Conservation (phyloP, 2,329 filamentous ascomycete genomes). For the Cladosporium sp. region DNA sequence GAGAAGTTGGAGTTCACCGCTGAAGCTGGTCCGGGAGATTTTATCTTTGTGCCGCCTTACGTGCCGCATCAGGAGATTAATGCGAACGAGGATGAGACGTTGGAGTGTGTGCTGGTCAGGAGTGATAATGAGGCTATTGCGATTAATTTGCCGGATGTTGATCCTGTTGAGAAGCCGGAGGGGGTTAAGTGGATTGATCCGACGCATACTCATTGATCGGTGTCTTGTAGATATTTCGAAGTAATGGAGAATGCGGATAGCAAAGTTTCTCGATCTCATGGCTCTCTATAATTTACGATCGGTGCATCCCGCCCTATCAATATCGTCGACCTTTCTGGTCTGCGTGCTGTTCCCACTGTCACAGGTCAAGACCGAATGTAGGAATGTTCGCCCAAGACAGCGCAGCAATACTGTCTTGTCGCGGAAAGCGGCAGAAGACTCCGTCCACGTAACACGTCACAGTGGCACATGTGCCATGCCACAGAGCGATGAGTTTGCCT, state of each 20-base stretch:
- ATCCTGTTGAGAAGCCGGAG: slow-evolving; percentile 41
- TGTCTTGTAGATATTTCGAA: neutral
- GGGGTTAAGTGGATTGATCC: slow-evolving; percentile 45
- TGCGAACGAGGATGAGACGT: slow-evolving; percentile 37
- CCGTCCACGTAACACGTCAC: neutral
- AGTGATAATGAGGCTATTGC: slow-evolving; percentile 43
- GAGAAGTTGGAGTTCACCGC: slow-evolving; percentile 42
- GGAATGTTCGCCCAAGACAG: neutral
- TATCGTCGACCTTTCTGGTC: too few species aligned
- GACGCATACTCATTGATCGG: slow-evolving; percentile 30
- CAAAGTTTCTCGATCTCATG: neutral
- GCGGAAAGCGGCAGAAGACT: neutral
- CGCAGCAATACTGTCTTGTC: neutral
- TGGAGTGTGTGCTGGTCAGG: slow-evolving; percentile 42
- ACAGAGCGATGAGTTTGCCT: neutral
- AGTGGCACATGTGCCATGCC: neutral
- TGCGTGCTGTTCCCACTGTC: too few species aligned
- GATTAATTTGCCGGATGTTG: slow-evolving; percentile 41
- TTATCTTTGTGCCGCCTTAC: slow-evolving; percentile 45
- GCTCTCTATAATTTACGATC: too few species aligned
- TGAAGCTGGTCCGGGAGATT: slow-evolving; percentile 44
- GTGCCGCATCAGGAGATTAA: slow-evolving; percentile 47
- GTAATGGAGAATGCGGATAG: neutral
- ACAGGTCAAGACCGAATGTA: neutral
- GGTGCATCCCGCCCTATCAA: too few species aligned